phyloP scores from a whole-genome alignment of 2,329 filamentous ascomycete species.

The Curvularia sp. region DNA sequence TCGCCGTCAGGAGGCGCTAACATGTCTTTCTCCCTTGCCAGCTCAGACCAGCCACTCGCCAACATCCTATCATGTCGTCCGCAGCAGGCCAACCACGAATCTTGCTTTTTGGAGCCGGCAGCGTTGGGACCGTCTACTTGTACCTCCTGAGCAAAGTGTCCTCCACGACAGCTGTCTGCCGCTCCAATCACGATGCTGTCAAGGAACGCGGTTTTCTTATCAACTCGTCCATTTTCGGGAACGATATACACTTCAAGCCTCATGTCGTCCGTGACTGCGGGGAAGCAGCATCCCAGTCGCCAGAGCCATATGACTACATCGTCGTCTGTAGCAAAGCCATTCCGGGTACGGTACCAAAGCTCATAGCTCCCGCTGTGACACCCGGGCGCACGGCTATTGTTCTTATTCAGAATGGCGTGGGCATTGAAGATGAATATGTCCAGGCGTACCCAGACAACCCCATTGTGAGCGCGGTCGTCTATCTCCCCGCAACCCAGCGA shows the following conservation, averaged over 20 bases:
- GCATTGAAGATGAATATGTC: constrained; percentile 64
- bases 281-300: constrained; percentile 42
- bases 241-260: constrained; percentile 45
- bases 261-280: constrained; percentile 44
- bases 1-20: constrained; percentile 1
- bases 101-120: constrained; percentile 54
- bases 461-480: constrained; percentile 63
- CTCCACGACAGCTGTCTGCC: constrained; percentile 54
- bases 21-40: background rate
- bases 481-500: constrained; percentile 61
- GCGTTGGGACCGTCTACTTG: constrained; percentile 53
- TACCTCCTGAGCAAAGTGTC: constrained; percentile 52
- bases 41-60: background rate
- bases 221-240: constrained; percentile 49
- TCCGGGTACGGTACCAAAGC: constrained; percentile 46
- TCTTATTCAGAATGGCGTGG: constrained; percentile 68
- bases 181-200: constrained; percentile 55
- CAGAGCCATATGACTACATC: constrained; percentile 55
- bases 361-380: constrained; percentile 52
- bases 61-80: constrained; percentile 5
- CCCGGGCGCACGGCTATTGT: constrained; percentile 59
- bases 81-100: constrained; percentile 25
- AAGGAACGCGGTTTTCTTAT: constrained; percentile 53
- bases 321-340: constrained; percentile 58
- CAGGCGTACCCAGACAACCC: constrained; percentile 59